Conservation (phyloP, 2,329 filamentous ascomycete genomes). For the Pseudopithomyces maydicus region DNA sequence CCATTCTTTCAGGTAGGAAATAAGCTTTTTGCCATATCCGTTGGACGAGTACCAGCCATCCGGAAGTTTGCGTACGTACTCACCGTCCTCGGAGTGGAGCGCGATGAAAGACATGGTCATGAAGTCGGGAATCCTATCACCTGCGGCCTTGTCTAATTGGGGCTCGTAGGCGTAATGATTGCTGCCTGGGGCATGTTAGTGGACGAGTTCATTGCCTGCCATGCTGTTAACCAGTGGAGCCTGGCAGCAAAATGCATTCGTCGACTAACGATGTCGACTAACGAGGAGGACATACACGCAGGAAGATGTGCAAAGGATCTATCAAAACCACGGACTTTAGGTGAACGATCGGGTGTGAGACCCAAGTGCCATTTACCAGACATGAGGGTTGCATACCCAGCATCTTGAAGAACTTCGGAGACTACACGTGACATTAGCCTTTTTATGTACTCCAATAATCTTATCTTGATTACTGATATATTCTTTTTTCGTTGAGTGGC, state of each 20-base stretch:
- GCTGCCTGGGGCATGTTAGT: constrained; percentile 5
- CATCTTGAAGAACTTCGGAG: constrained; percentile 63
- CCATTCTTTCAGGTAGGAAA: constrained; percentile 38
- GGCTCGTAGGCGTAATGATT: constrained; percentile 63
- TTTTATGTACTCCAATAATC: no score
- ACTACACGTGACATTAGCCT: constrained; percentile 44
- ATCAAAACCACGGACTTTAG: constrained; percentile 63
- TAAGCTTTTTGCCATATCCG: constrained; percentile 48
- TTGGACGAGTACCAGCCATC: constrained; percentile 45
- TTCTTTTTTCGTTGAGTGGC: no score
- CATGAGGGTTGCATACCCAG: constrained; percentile 65
- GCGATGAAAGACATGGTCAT: constrained; percentile 51
- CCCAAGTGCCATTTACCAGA: constrained; percentile 69
- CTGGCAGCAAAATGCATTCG: background rate
- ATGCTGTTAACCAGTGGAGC: background rate
- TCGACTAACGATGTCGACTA: no score
- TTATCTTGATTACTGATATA: no score
- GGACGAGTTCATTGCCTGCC: background rate
- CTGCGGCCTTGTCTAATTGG: constrained; percentile 34
- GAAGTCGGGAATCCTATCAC: constrained; percentile 46
- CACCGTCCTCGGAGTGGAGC: constrained; percentile 46
- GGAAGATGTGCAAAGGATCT: constrained; percentile 65
- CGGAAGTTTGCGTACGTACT: constrained; percentile 47
- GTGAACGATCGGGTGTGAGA: constrained; percentile 61
- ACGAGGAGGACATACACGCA: constrained; percentile 48